phyloP scores from a whole-genome alignment of 2,329 filamentous ascomycete genomes.

The Penicillium sp. region DNA sequence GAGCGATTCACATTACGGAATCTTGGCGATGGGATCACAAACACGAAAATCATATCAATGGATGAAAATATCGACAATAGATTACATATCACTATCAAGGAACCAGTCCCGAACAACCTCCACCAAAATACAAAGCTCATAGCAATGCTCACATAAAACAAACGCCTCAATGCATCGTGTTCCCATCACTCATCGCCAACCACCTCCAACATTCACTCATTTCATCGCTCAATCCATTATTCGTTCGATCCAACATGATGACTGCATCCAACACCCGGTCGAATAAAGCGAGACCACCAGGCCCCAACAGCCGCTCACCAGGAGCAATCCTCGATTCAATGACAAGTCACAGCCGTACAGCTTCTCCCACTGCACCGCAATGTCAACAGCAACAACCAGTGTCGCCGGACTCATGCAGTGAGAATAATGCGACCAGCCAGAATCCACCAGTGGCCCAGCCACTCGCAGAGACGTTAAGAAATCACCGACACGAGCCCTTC shows the following conservation, averaged over 20 bases:
- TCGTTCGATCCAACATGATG: too few relatives aligned
- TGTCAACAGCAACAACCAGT: not conserved
- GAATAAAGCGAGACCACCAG: not conserved
- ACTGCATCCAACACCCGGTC: slow-evolving; percentile 1
- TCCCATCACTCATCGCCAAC: not conserved
- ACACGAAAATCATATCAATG: not conserved
- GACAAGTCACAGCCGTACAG: not conserved
- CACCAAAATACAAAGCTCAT: not conserved
- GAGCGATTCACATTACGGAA: too few relatives aligned
- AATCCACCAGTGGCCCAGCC: not conserved
- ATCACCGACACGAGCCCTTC: slow-evolving; percentile 21
- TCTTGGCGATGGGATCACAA: not conserved
- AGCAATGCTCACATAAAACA: not conserved
- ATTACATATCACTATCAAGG: not conserved
- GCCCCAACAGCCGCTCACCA: not conserved
- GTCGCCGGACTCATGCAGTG: not conserved
- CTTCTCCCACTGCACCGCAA: not conserved
- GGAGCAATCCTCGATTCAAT: not conserved
- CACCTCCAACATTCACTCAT: not conserved
- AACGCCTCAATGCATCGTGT: slow-evolving; percentile 1
- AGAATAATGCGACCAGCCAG: not conserved
- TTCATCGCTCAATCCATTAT: not conserved
- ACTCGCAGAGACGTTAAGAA: not conserved
- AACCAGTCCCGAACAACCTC: not conserved
- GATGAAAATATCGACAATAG: not conserved